Percentiles rank a stretch among this genome's conserved stretches.
These are phyloP conservation scores for Endocarpon pusillum DNA, from an alignment of 495 filamentous ascomycete genomes.

Conservation along the genomic window DNA sequence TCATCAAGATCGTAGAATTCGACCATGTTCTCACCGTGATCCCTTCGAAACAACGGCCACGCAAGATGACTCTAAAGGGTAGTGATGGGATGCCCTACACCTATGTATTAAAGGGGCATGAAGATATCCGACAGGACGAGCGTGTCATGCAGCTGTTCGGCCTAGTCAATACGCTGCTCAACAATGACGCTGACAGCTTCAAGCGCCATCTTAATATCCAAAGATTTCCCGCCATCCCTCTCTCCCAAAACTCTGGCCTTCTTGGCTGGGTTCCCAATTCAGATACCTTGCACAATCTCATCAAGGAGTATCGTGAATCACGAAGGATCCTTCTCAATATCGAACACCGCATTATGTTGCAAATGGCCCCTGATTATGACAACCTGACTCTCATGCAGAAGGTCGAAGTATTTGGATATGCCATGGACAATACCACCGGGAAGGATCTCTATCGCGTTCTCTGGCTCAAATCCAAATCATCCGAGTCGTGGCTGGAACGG, in stretches of 20 bases:
- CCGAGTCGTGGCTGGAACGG: constrained; percentile 90
- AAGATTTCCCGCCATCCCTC: constrained; percentile 79
- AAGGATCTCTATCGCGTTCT: constrained; percentile 96
- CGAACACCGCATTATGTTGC: constrained; percentile 97
- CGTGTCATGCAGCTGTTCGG: constrained; percentile 99
- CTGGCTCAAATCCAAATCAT: constrained; percentile 97
- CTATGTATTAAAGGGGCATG: constrained; percentile 86
- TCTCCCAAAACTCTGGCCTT: constrained; percentile 90
- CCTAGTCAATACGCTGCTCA: constrained; percentile 81
- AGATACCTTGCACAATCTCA: constrained; percentile 88
- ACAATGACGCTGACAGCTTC: constrained; percentile 85
- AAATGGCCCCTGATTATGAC: constrained; percentile 98
- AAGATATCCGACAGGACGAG: constrained; percentile 97
- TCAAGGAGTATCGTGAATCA: constrained; percentile 92
- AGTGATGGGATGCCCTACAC: constrained; percentile 76
- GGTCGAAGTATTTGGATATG: constrained; percentile 97
- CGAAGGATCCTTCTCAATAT: constrained; percentile 96
- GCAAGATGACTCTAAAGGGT: constrained; percentile 74
- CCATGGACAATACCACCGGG: constrained; percentile 94
- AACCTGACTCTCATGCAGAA: constrained; percentile 99
- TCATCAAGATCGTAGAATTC: constrained; percentile 77
- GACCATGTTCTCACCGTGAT: constrained; percentile 81
- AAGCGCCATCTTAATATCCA: constrained; percentile 94
- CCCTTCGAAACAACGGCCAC: constrained; percentile 86
- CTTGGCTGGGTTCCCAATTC: constrained; percentile 97